Percentiles rank a stretch among this genome's conserved stretches.
Evolutionary conservation across 1,139 yeast species (phyloP).

Genomic region (Yamadazyma conglobata): DNA sequence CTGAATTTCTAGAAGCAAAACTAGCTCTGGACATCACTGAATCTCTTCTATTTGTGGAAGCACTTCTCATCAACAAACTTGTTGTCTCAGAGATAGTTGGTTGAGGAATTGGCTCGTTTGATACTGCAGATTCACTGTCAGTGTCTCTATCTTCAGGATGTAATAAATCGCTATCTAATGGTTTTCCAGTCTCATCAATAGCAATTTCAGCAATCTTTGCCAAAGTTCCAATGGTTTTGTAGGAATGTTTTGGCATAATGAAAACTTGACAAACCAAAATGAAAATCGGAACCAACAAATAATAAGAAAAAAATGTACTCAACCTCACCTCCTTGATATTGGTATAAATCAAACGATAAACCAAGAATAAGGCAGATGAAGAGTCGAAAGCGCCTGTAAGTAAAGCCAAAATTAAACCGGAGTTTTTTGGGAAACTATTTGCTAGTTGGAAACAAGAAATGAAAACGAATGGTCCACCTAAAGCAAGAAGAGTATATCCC

Average conservation of each 20-base stretch:
- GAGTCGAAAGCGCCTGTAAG: conserved; percentile 44
- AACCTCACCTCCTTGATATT: conserved; percentile 33
- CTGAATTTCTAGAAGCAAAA: conserved; percentile 29
- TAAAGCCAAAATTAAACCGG: conserved; percentile 40
- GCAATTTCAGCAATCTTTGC: conserved; percentile 70
- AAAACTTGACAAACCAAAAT: conserved; percentile 68
- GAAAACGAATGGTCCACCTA: conserved; percentile 47
- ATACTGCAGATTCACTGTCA: conserved; percentile 5
- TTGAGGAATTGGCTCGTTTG: conserved; percentile 18
- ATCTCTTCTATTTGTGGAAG: conserved; percentile 32
- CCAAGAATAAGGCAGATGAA: conserved; percentile 43
- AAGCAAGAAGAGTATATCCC: conserved; percentile 41
- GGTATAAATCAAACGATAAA: conserved; percentile 63
- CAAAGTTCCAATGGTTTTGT: conserved; percentile 65
- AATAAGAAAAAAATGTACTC: conserved; percentile 58
- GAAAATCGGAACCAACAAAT: conserved; percentile 69
- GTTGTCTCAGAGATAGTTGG: conserved; percentile 44
- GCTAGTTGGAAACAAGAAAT: conserved; percentile 47
- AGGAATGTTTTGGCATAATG: conserved; percentile 76
- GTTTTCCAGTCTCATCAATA: conserved; percentile 59
- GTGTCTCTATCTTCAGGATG: conserved; percentile 34
- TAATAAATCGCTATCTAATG: conserved; percentile 39
- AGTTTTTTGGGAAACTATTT: conserved; percentile 40
- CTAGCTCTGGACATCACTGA: conserved; percentile 33
- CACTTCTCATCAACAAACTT: conserved; percentile 36